Percentiles rank a stretch among this genome's conserved stretches.
Conservation (phyloP, 495 filamentous ascomycete species). For the Entonaema liquescens region DNA sequence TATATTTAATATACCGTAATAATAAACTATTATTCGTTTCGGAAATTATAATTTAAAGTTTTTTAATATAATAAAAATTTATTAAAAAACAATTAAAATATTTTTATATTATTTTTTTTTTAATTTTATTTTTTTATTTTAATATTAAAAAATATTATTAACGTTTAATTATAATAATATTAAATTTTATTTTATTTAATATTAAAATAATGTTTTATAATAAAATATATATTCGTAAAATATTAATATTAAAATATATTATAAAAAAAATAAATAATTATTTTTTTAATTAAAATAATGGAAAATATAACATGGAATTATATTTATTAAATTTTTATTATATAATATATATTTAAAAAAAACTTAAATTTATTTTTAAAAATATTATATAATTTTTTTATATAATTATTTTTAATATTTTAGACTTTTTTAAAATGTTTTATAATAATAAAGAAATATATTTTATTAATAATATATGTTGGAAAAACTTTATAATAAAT, state of each 20-base stretch:
- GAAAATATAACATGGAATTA: not conserved
- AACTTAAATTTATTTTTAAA: not conserved
- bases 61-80: not conserved
- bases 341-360: not conserved
- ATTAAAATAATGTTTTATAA: not conserved
- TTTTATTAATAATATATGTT: not conserved
- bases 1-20: not conserved
- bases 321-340: not conserved
- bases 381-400: too few species aligned
- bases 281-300: not conserved
- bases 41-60: not conserved
- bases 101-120: not conserved
- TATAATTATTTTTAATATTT: too few species aligned
- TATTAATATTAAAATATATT: not conserved
- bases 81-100: not conserved
- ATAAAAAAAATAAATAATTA: slow-evolving; percentile 1
- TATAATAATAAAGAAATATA: not conserved
- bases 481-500: too few species aligned
- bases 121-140: not conserved
- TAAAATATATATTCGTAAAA: not conserved
- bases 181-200: not conserved
- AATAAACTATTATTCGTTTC: not conserved
- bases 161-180: not conserved
- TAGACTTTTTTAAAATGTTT: not conserved
- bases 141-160: not conserved